Base-by-base conservation (phyloP, 1,139 yeast species). In the Kodamaea sp. region DNA sequence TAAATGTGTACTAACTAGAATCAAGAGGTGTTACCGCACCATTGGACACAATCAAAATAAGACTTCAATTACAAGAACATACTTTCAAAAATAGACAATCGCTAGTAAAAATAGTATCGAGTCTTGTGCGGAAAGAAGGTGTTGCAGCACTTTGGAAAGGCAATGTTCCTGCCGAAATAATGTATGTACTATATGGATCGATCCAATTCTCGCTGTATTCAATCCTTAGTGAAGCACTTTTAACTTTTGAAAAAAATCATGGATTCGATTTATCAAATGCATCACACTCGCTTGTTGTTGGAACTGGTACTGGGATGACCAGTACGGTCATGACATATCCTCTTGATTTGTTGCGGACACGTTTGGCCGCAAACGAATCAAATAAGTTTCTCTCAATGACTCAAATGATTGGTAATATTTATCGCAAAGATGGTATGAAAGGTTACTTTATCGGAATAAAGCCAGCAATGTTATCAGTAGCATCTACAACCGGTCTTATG, bases 181-280 rank as follows among this genome's bases (percentile, higher is more conserved):
- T 92, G 79, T 92, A 92, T 55, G 70, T 92, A 11, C 49, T 85
- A 20, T 92, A 92, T 53, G 96, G 97, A 8, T 89, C 87, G 1
- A 67, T 79, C 1, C 97, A 92, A 58, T 92, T 92, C 62, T 70
- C 92, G 1, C 66, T 88, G 1, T 88, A 84, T 56, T 69, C 87
- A 1, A 57, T 70, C 1, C 60, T 80, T 31, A 84, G 81, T 55
- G 61, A 59, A 6, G 40, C 60, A 26, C 55, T 82, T 23, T 51
- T 63, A 1, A 50, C 54, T 1, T 12, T 63, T 0, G 71, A 75
- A 35, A 41, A 49, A 0, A 41, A 44, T 3, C 40, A 52, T 32
- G 45, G 56, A 6, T 8, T 64, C 27, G 47, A 54, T 23, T 35
- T 74, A 27, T 57, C 66, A 3, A 61, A 68, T 4, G 60, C 76